Evolutionary conservation across 1,284 basidiomycete species (phyloP).

Genomic region (Naganishia liquefaciens): DNA sequence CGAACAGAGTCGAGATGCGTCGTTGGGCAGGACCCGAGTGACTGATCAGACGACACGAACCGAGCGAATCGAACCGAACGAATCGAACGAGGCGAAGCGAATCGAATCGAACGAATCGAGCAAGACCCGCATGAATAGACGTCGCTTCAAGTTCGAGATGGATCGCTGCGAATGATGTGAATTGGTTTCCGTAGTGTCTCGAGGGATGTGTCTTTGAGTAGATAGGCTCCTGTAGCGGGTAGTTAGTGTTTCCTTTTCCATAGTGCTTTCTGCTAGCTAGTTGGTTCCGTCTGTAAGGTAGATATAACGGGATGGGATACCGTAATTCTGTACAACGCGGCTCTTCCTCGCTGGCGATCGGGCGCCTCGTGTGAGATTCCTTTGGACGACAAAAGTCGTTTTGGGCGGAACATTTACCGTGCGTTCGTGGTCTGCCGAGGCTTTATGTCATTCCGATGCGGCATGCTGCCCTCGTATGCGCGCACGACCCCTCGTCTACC

Average conservation of each 20-base stretch:
- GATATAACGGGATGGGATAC: background rate
- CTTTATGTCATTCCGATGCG: no score
- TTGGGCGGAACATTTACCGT: no score
- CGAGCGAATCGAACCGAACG: background rate
- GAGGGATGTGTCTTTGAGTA: background rate
- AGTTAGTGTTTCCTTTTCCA: conserved; percentile 2
- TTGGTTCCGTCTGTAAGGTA: background rate
- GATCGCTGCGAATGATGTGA: background rate
- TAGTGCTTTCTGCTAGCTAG: conserved; percentile 4
- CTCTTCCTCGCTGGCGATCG: no score
- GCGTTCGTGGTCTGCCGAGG: no score
- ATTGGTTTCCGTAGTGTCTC: background rate
- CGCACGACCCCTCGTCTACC: background rate
- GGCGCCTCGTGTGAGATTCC: no score
- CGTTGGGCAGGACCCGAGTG: no score
- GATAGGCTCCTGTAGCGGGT: conserved; percentile 15
- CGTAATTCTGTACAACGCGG: background rate
- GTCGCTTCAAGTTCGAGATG: conserved; percentile 5
- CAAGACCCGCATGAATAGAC: conserved; percentile 1
- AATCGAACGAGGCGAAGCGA: conserved; percentile 2
- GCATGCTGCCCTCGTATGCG: no score
- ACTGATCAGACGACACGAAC: background rate
- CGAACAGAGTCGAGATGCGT: background rate
- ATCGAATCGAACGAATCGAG: conserved; percentile 5
- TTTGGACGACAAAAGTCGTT: no score